Conservation (phyloP, 306 rosid species). For the Clitoria ternatea region DNA sequence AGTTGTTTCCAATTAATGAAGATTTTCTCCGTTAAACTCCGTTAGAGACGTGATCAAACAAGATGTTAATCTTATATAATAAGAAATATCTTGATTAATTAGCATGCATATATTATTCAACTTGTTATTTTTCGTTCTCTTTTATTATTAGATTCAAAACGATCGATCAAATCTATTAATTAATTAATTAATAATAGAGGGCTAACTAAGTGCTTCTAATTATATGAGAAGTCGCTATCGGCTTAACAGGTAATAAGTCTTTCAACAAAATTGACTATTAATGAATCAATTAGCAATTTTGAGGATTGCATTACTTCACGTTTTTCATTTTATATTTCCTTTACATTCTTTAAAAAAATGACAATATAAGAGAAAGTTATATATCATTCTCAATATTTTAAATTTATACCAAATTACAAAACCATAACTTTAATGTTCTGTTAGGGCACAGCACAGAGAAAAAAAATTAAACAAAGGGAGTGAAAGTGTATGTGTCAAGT, state of each 20-base stretch:
- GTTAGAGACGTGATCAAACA: too few relatives aligned
- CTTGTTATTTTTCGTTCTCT: conserved; percentile 11
- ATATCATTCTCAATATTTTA: too few relatives aligned
- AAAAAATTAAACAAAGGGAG: background rate
- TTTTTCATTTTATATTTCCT: background rate
- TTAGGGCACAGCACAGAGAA: background rate
- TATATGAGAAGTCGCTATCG: conserved; percentile 27
- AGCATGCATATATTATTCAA: conserved; percentile 20
- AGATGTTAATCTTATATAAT: background rate
- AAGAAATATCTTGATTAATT: background rate
- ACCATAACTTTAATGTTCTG: background rate
- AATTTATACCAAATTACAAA: too few relatives aligned
- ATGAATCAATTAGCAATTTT: conserved; percentile 6
- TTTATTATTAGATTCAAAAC: conserved; percentile 16
- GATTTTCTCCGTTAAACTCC: too few relatives aligned
- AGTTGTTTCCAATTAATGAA: too few relatives aligned
- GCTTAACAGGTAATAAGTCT: conserved; percentile 26
- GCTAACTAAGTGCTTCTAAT: conserved; percentile 11
- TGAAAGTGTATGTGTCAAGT: too few relatives aligned
- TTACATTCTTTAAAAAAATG: background rate
- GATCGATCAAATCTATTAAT: conserved; percentile 9
- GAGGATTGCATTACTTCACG: background rate
- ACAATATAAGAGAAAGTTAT: too few relatives aligned
- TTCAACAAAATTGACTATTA: conserved; percentile 34
- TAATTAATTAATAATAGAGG: too few relatives aligned